A percentile compares a stretch with the other conserved stretches of the same genome.
phyloP scores from a whole-genome alignment of 306 rosid genomes.

The Cicer chorassanicum region DNA sequence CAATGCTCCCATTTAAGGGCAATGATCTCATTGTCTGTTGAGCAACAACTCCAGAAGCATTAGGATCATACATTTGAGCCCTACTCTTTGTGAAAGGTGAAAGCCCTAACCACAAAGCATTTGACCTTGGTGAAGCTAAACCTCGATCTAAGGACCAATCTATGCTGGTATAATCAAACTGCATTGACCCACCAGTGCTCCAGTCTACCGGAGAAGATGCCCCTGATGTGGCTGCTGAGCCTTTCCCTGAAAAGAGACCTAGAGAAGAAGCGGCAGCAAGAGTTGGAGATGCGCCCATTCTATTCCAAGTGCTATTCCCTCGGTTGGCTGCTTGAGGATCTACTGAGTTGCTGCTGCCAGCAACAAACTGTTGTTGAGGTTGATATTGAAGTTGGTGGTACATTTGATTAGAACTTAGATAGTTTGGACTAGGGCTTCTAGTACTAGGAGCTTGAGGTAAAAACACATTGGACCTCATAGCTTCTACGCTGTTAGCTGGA shows the following conservation, averaged over 20 bases:
- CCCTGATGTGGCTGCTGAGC: constrained; percentile 79
- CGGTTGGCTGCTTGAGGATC: constrained; percentile 63
- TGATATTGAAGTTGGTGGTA: constrained; percentile 81
- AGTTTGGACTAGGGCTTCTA: constrained; percentile 65
- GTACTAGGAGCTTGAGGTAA: constrained; percentile 63
- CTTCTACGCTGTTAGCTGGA: constrained; percentile 62
- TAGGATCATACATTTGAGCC: constrained; percentile 60
- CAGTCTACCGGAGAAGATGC: constrained; percentile 83
- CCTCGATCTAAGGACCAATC: constrained; percentile 91
- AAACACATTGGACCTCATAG: constrained; percentile 67
- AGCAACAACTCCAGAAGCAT: constrained; percentile 60
- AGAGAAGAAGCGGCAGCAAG: constrained; percentile 90
- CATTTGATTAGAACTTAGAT: constrained; percentile 67
- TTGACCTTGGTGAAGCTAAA: constrained; percentile 61
- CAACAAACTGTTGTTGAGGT: constrained; percentile 62
- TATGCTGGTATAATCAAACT: constrained; percentile 75
- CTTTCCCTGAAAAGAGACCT: constrained; percentile 88
- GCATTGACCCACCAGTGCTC: constrained; percentile 77
- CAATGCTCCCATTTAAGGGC: constrained; percentile 64
- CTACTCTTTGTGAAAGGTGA: constrained; percentile 64
- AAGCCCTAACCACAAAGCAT: constrained; percentile 70
- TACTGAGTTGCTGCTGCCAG: constrained; percentile 61
- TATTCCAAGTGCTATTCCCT: constrained; percentile 69
- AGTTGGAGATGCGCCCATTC: constrained; percentile 66
- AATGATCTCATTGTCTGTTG: constrained; percentile 63